Conservation (phyloP, 1,284 basidiomycete genomes). For the Apiotrichum domesticum region DNA sequence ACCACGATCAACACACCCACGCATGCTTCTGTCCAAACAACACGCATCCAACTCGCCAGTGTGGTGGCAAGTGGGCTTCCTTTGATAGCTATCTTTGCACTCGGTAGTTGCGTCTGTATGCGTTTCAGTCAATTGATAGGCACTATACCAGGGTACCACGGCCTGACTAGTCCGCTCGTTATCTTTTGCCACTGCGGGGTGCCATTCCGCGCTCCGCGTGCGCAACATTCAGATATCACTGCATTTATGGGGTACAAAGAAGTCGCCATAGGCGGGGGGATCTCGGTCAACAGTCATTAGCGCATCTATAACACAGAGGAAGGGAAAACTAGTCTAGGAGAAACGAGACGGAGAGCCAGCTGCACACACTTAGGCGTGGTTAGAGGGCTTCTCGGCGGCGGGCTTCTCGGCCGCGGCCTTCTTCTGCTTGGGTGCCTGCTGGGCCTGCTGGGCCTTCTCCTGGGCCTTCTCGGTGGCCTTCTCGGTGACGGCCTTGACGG, state of each 20-base stretch:
- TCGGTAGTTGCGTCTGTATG: too few relatives aligned
- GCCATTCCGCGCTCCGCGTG: too few relatives aligned
- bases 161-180: too few relatives aligned
- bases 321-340: not conserved
- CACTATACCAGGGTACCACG: too few relatives aligned
- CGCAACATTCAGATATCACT: not conserved
- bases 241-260: slow-evolving; percentile 5
- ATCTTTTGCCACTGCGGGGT: too few relatives aligned
- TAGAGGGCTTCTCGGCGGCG: not conserved
- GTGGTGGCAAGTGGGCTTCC: too few relatives aligned
- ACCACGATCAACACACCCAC: too few relatives aligned
- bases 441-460: not conserved
- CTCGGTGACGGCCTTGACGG: slow-evolving; percentile 16
- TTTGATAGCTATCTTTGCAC: too few relatives aligned
- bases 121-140: too few relatives aligned
- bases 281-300: slow-evolving; percentile 1
- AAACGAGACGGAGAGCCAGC: not conserved
- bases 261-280: not conserved
- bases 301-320: slow-evolving; percentile 1
- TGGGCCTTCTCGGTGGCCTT: slow-evolving; percentile 3
- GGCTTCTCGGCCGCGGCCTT: not conserved
- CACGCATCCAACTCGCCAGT: too few relatives aligned
- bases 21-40: too few relatives aligned
- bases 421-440: not conserved
- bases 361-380: too few relatives aligned